Base-by-base conservation (phyloP, 805 yeast genomes). In the Ogataea parapolymorpha region DNA sequence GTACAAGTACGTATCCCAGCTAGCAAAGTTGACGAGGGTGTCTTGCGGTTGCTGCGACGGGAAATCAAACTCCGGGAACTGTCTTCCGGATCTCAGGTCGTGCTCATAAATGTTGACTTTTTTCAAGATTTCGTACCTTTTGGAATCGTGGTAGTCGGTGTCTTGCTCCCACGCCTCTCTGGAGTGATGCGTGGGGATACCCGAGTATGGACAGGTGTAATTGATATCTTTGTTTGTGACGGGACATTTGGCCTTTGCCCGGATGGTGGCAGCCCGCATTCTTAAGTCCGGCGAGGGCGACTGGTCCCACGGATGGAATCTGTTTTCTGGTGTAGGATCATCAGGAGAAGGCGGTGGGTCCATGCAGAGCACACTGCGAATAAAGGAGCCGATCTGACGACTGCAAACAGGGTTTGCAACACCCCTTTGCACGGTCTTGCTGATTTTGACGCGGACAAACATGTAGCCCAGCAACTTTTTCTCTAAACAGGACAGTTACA, bases 131-230 rank as follows among this genome's bases (percentile, higher is more conserved):
- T 88, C 86, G 62, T 85, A 85, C 48, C 71, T 77, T 53, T 80
- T 75, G 18, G 77, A 59, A 17, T 67, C 56, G 55, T 87, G 96
- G 61, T 90, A 90, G 17, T 75, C 79, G 6, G 58, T 68, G 61
- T 93, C 98, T 41, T 68, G 65, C 55, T 81, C 82, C 96, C 97
- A 93, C 1, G 96, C 96, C 50, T 84, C 88, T 58, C 74, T 73
- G 15, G 87, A 80, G 59, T 87, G 95, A 62, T 93, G 99, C 4
- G 99, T 93, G 17, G 99, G 99, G 37, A 93, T 89, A 2, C 99
- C 99, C 4, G 96, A 85, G 42, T 76, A 68, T 2, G 99, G 99
- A 67, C 98, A 93, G 2, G 90, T 86, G 62, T 73, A 93, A 50
- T 82, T 74, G 44, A 93, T 86, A 33, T 84, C 82, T 49, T 80